phyloP scores from a whole-genome alignment of 2,329 filamentous ascomycete species.

The Aspergillus sp. region DNA sequence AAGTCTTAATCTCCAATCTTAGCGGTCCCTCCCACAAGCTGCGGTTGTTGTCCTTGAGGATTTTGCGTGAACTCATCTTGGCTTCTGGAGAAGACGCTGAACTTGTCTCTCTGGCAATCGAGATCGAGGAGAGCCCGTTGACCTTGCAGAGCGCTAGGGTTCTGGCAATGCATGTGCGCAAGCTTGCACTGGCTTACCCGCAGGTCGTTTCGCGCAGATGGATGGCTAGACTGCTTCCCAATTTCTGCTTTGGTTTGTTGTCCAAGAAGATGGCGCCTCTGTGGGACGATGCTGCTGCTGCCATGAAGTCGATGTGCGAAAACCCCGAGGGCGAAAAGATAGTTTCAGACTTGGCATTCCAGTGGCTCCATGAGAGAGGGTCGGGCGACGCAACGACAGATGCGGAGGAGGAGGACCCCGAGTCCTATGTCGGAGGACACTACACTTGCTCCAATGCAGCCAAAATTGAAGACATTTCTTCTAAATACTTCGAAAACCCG shows the following conservation, averaged over 20 bases:
- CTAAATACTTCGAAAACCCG: conserved; percentile 55
- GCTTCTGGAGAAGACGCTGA: conserved; percentile 51
- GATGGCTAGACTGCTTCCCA: conserved; percentile 71
- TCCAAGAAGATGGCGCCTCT: conserved; percentile 81
- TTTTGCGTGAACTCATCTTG: conserved; percentile 62
- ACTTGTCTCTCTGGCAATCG: conserved; percentile 63
- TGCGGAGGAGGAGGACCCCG: conserved; percentile 27
- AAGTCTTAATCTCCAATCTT: conserved; percentile 71
- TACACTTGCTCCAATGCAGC: conserved; percentile 82
- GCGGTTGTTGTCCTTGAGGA: conserved; percentile 69
- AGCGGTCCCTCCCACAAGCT: conserved; percentile 73
- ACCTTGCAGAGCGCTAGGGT: conserved; percentile 72
- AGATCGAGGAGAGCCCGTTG: conserved; percentile 78
- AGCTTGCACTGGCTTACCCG: conserved; percentile 67
- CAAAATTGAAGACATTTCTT: conserved; percentile 57
- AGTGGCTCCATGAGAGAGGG: conserved; percentile 65
- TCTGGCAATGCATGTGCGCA: conserved; percentile 82
- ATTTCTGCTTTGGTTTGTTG: conserved; percentile 85
- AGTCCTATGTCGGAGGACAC: conserved; percentile 43
- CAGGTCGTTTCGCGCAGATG: conserved; percentile 61
- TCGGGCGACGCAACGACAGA: conserved; percentile 26
- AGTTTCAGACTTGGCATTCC: conserved; percentile 71
- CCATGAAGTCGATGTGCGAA: conserved; percentile 73
- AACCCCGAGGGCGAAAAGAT: conserved; percentile 70
- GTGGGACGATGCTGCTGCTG: conserved; percentile 80